Conservation (phyloP, 805 yeast species). For the Starmerella geochares region DNA sequence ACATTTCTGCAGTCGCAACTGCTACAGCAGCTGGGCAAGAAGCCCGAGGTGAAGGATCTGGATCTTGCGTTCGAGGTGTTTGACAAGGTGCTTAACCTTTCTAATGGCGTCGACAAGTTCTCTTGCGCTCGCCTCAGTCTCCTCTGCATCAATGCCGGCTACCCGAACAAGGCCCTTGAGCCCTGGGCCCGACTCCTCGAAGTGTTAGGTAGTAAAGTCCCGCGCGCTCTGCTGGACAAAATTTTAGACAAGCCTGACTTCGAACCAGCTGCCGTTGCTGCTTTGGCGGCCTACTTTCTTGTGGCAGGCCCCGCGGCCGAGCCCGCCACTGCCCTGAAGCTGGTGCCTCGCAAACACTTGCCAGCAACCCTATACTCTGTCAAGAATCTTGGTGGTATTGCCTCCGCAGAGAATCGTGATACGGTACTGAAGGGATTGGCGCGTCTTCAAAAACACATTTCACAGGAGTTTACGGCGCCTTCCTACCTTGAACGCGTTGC, state of each 20-base stretch:
- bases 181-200: conserved; percentile 32
- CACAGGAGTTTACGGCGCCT: conserved; percentile 20
- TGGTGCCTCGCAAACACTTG: conserved; percentile 27
- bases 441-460: conserved; percentile 15
- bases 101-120: conserved; percentile 10
- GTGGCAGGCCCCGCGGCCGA: conserved; percentile 23
- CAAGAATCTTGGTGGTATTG: conserved; percentile 14
- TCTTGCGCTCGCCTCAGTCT: conserved; percentile 24
- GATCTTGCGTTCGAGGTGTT: conserved; percentile 16
- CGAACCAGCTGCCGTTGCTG: conserved; percentile 29
- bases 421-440: conserved; percentile 22
- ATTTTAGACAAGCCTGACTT: conserved; percentile 23
- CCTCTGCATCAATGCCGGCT: conserved; percentile 23
- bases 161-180: conserved; percentile 27
- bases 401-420: conserved; percentile 9
- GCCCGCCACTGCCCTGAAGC: conserved; percentile 25
- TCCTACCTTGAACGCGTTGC: conserved; percentile 23
- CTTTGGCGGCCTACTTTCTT: conserved; percentile 29
- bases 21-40: conserved; percentile 7
- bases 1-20: conserved; percentile 8
- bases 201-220: conserved; percentile 18
- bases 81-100: conserved; percentile 10
- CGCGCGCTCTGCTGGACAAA: conserved; percentile 6
- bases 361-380: conserved; percentile 22
- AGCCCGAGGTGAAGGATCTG: conserved; percentile 9